Percentiles rank a stretch among this genome's conserved stretches.
Conservation (phyloP, 331 rosid genomes). For the Spiraea crenata region DNA sequence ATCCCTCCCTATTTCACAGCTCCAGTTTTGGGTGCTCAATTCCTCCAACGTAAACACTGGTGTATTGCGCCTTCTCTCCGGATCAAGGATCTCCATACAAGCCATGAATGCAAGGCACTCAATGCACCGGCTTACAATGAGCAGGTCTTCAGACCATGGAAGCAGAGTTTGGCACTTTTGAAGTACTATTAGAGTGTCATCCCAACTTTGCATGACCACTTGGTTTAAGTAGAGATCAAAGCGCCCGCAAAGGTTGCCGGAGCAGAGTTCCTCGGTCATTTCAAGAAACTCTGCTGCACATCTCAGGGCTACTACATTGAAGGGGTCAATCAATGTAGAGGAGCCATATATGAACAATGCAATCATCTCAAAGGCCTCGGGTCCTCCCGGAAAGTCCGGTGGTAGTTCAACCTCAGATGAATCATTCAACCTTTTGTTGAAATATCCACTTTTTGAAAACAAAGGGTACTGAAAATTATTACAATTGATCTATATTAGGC, state of each 20-base stretch:
- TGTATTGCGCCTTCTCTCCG: constrained; percentile 60
- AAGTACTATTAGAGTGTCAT: constrained; percentile 83
- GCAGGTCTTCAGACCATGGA: constrained; percentile 78
- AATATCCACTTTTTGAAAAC: constrained; percentile 78
- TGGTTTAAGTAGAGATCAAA: constrained; percentile 78
- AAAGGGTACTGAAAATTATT: constrained; percentile 58
- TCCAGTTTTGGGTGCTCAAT: constrained; percentile 55
- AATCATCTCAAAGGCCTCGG: constrained; percentile 78
- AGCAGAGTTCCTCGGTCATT: constrained; percentile 64
- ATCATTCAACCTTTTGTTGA: constrained; percentile 52
- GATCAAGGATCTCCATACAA: constrained; percentile 92
- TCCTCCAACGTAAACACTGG: constrained; percentile 63
- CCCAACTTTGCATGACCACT: constrained; percentile 89
- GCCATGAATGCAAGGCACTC: constrained; percentile 96
- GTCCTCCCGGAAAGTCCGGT: constrained; percentile 73
- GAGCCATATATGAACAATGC: constrained; percentile 71
- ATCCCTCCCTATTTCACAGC: constrained; percentile 52
- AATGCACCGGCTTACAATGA: constrained; percentile 77
- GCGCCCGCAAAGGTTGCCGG: constrained; percentile 68
- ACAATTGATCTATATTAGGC: background rate
- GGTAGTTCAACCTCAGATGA: constrained; percentile 69
- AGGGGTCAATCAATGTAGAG: constrained; percentile 73
- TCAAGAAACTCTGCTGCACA: constrained; percentile 88
- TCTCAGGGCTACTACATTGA: constrained; percentile 68
- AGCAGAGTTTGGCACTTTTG: constrained; percentile 72